Evolutionary conservation across 768 basidiomycete genomes (phyloP).

Genomic region (Clitopilus hobsonii): DNA sequence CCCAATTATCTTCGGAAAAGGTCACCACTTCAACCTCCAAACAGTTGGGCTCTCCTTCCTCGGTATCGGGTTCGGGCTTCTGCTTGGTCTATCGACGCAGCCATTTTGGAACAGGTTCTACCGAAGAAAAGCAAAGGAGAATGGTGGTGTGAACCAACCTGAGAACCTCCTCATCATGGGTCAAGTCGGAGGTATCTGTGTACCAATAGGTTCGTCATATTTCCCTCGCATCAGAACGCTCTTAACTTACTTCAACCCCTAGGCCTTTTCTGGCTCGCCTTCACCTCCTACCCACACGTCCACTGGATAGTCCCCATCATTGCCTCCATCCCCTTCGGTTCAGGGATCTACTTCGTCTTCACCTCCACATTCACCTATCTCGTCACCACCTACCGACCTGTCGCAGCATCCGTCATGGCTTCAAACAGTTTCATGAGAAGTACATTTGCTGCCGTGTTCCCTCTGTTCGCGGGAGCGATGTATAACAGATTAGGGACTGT

Average conservation of each 20-base stretch:
- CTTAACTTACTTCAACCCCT: conserved; percentile 35
- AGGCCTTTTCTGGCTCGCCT: conserved; percentile 63
- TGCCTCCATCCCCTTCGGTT: conserved; percentile 61
- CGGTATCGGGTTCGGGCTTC: conserved; percentile 56
- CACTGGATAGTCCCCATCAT: conserved; percentile 69
- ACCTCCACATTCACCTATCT: conserved; percentile 69
- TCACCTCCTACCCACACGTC: conserved; percentile 40
- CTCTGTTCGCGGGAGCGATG: conserved; percentile 60
- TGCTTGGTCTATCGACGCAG: conserved; percentile 47
- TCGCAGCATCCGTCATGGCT: conserved; percentile 65
- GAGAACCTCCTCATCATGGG: conserved; percentile 66
- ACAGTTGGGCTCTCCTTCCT: conserved; percentile 53
- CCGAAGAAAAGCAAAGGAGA: conserved; percentile 26
- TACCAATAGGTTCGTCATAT: conserved; percentile 47
- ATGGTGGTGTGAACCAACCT: conserved; percentile 50
- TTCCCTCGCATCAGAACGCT: conserved; percentile 44
- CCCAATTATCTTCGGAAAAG: conserved; percentile 46
- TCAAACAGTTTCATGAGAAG: conserved; percentile 62
- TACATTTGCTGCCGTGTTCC: conserved; percentile 58
- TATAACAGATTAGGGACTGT: conserved; percentile 67
- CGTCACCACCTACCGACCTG: conserved; percentile 63
- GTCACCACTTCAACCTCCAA: conserved; percentile 45
- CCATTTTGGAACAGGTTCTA: conserved; percentile 50
- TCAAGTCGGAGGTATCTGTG: conserved; percentile 61
- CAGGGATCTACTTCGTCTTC: conserved; percentile 63